A percentile compares a stretch with the other conserved stretches of the same genome.
These are phyloP conservation scores for Sapria himalayana DNA, from an alignment of 345 rosid genomes.

Conservation along the genomic window DNA sequence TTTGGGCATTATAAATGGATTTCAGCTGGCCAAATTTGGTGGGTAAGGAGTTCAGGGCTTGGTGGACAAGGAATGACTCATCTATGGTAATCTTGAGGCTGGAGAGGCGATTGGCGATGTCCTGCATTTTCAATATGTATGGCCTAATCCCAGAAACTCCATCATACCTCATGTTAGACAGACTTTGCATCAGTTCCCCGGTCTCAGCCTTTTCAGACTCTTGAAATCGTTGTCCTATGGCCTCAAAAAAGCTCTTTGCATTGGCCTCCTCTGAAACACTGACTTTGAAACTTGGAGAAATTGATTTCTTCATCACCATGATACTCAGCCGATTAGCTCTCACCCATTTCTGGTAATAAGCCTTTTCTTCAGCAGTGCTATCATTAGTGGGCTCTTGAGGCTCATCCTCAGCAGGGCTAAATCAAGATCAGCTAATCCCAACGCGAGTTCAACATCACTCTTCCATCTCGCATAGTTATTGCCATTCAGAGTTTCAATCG, in stretches of 20 bases:
- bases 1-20: not conserved
- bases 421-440: not conserved
- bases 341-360: not conserved
- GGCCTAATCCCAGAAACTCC: not conserved
- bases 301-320: slow-evolving; percentile 1
- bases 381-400: not conserved
- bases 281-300: not conserved
- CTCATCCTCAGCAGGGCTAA: not conserved
- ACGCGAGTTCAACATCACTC: not conserved
- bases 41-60: not conserved
- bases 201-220: not conserved
- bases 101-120: not conserved
- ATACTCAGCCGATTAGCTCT: not conserved
- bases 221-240: not conserved
- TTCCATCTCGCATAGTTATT: not conserved
- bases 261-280: not conserved
- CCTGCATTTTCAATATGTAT: not conserved
- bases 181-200: not conserved
- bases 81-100: not conserved
- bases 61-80: slow-evolving; percentile 2
- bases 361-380: not conserved
- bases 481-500: not conserved
- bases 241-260: not conserved
- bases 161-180: not conserved
- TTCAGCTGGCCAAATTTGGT: not conserved